Evolutionary conservation across 768 basidiomycete genomes (phyloP), one percentile per base, ranked within the genome.

Genomic region (Melanogaster broomeanus): DNA sequence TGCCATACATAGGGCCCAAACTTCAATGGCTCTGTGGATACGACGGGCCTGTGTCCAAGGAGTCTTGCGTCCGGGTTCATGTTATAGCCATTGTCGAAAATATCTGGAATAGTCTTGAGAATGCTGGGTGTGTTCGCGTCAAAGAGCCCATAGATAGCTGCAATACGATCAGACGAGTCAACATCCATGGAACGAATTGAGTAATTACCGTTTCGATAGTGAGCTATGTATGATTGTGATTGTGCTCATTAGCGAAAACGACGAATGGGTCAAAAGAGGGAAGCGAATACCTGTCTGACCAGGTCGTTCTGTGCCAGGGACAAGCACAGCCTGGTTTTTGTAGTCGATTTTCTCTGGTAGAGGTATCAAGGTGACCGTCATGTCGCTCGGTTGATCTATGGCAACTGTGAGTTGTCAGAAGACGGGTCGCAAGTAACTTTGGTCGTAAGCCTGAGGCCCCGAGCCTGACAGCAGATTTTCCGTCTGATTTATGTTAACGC

Each of bases 1-100:
- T 87, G 68, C 91, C 92, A 96, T 25, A 79, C 75, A 60, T 85
- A 90, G 38, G 81, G 75, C 4, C 85, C 90, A 56, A 80, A 90
- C 67, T 84, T 85, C 43, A 87, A 69, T 22, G 89, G 90, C 42
- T 78, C 77, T 13, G 70, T 77, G 4, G 88, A 87, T 39, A 89
- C 42, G 43, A 85, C 52, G 2, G 84, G 80, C 27, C 93, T 84
- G 50, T 81, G 73, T 4, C 93, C 93, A 9, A 95, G 69, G 58
- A 85, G 83, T 2, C 68, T 76, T 24, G 64, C 68, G 43, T 87
- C 75, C 49, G 75, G 74, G 37, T 81, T 75, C 13, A 61, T 63
- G 16, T 67, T 65, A 52, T 87, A 68, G 24, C 90, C 93, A 45
- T 74, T 74, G 28, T 82, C 74, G 65, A 87, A 95, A n/a, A 88